Conservation (phyloP, 805 yeast genomes). For the Metschnikowia peoriensis region DNA sequence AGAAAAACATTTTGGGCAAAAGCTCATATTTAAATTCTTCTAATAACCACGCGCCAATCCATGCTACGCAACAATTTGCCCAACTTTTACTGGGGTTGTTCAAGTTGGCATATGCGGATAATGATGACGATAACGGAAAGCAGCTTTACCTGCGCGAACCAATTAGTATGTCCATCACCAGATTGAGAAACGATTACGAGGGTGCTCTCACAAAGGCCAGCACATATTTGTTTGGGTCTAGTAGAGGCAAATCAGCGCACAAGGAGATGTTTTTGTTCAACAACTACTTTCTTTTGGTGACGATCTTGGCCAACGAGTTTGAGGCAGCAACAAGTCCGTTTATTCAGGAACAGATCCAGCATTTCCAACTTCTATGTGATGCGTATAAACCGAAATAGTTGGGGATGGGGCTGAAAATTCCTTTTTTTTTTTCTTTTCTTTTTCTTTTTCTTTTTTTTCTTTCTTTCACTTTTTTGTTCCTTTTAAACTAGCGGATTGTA, state of each 20-base stretch:
- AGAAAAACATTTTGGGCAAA: conserved; percentile 43
- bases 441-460: not conserved
- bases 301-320: conserved; percentile 47
- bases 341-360: conserved; percentile 36
- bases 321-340: conserved; percentile 22
- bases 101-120: conserved; percentile 40
- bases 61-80: conserved; percentile 77
- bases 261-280: conserved; percentile 73
- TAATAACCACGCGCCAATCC: conserved; percentile 39
- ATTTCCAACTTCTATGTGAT: conserved; percentile 39
- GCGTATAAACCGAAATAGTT: conserved; percentile 30
- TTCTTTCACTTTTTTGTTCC: not conserved
- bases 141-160: conserved; percentile 58
- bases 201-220: conserved; percentile 70
- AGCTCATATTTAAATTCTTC: conserved; percentile 21
- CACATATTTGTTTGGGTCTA: conserved; percentile 33
- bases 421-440: no score
- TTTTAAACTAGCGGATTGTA: no score
- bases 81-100: conserved; percentile 68
- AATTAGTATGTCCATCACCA: conserved; percentile 59
- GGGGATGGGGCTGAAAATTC: not conserved
- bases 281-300: conserved; percentile 63
- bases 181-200: conserved; percentile 80
- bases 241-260: conserved; percentile 39
- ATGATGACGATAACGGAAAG: conserved; percentile 22